phyloP scores from a whole-genome alignment of 2,329 filamentous ascomycete species.

The Colletotrichum cuscutae region DNA sequence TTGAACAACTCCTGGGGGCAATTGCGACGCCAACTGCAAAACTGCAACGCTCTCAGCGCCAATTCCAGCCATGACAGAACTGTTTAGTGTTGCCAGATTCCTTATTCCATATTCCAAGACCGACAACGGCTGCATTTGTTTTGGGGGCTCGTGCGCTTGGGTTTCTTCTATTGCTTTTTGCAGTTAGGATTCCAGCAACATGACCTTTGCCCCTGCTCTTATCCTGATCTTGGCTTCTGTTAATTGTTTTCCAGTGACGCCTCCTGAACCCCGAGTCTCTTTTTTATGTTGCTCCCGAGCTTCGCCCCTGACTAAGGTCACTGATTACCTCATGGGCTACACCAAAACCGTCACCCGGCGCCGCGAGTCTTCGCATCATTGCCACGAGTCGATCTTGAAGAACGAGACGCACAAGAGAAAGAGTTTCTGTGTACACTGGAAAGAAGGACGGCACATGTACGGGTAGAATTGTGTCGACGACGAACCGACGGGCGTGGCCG shows the following conservation, averaged over 20 bases:
- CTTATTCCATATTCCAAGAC: neutral
- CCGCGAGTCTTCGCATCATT: neutral
- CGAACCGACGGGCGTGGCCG: neutral
- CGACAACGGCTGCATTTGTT: neutral
- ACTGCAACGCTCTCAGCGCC: neutral
- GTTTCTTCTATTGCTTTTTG: neutral
- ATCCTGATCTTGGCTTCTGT: neutral
- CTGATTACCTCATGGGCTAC: neutral
- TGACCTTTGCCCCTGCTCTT: neutral
- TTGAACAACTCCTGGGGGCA: neutral
- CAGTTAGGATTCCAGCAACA: neutral
- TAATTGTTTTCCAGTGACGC: neutral
- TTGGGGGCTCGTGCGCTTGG: neutral
- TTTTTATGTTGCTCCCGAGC: neutral
- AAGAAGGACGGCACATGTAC: neutral
- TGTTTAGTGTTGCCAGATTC: neutral
- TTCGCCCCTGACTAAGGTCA: neutral
- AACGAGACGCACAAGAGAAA: neutral
- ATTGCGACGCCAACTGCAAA: neutral
- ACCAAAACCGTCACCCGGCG: neutral
- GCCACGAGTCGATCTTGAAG: conserved; percentile 14
- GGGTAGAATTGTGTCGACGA: neutral
- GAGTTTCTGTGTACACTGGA: neutral
- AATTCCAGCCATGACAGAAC: neutral
- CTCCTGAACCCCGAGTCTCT: neutral